These are phyloP conservation scores for Abrus pulchellus DNA, from an alignment of 306 rosid genomes.

Conservation along the genomic window DNA sequence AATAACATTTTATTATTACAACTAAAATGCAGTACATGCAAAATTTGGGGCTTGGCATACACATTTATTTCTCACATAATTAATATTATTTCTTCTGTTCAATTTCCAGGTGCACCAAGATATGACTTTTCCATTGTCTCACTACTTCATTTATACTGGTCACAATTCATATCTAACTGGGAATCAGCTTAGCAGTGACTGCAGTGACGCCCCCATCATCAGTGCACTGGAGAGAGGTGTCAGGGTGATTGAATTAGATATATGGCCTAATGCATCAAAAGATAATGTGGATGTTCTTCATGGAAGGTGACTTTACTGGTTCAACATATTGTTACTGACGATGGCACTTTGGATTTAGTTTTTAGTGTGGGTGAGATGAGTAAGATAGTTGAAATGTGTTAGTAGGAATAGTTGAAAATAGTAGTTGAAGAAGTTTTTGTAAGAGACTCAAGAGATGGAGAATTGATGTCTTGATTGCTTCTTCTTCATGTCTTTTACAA, in stretches of 20 bases:
- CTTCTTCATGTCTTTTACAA: too few relatives aligned
- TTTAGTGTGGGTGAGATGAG: too few relatives aligned
- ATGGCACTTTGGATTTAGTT: conserved; percentile 23
- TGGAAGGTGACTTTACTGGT: conserved; percentile 65
- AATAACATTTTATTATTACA: too few relatives aligned
- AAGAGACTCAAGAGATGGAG: too few relatives aligned
- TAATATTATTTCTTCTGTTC: conserved; percentile 27
- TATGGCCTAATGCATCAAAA: conserved; percentile 88
- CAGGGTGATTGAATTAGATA: conserved; percentile 91
- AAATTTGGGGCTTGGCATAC: too few relatives aligned
- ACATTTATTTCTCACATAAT: not conserved
- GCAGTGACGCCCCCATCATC: conserved; percentile 89
- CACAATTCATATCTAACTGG: conserved; percentile 97
- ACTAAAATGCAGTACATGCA: too few relatives aligned
- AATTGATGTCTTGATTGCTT: too few relatives aligned
- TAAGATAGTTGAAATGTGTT: too few relatives aligned
- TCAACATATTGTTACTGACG: not conserved
- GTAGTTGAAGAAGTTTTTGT: too few relatives aligned
- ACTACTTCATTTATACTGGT: conserved; percentile 88
- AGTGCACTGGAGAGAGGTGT: conserved; percentile 83
- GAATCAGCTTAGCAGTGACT: conserved; percentile 94
- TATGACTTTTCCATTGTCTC: conserved; percentile 86
- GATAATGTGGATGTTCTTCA: conserved; percentile 89
- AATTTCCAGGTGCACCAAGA: conserved; percentile 80
- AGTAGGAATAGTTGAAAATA: too few relatives aligned